These are phyloP conservation scores for Bretschneidera sinensis DNA, from an alignment of 345 rosid species.

Conservation along the genomic window DNA sequence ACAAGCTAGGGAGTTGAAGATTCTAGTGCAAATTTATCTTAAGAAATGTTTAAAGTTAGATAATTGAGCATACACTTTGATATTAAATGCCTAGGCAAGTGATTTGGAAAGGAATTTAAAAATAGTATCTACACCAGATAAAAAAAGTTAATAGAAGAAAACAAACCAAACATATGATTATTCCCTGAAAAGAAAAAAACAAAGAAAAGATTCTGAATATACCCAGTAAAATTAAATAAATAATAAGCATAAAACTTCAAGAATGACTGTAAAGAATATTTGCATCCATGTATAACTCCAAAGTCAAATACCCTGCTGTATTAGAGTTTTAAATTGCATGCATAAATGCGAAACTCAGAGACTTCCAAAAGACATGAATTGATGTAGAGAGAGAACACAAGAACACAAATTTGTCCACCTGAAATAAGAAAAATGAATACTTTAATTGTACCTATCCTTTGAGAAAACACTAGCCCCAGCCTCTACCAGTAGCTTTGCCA, in stretches of 20 bases:
- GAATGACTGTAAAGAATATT: neutral
- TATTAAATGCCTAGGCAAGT: no score
- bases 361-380: no score
- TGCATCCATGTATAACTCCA: neutral
- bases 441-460: slow-evolving; percentile 67
- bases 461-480: slow-evolving; percentile 74
- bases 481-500: slow-evolving; percentile 73
- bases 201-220: neutral
- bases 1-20: no score
- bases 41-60: no score
- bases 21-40: no score
- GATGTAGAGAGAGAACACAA: no score
- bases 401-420: neutral
- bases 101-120: no score
- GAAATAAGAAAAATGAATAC: neutral
- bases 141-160: no score
- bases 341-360: no score
- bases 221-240: no score
- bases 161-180: no score
- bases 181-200: neutral
- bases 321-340: neutral
- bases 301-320: neutral
- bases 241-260: neutral
- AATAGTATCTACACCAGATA: neutral
- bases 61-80: no score